Conservation (phyloP, 2,329 filamentous ascomycete species). For the Xylaria sp. region DNA sequence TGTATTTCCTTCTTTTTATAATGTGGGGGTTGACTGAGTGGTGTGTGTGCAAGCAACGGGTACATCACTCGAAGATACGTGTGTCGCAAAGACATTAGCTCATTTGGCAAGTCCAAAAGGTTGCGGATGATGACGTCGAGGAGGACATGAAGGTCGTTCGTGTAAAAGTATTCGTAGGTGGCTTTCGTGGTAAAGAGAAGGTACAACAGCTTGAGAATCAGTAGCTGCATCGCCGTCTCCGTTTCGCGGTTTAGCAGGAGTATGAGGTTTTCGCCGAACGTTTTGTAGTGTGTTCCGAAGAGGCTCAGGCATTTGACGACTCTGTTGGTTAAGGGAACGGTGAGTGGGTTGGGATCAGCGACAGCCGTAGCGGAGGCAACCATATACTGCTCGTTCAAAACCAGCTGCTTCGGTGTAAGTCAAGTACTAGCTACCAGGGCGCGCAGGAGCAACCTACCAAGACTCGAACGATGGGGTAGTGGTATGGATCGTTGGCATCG, state of each 20-base stretch:
- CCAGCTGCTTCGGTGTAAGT: conserved; percentile 68
- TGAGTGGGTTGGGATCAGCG: conserved; percentile 52
- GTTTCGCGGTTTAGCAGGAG: conserved; percentile 93
- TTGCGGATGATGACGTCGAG: conserved; percentile 97
- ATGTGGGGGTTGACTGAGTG: conserved; percentile 84
- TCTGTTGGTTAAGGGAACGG: conserved; percentile 80
- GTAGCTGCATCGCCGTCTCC: conserved; percentile 90
- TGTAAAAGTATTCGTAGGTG: conserved; percentile 98
- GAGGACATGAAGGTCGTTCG: conserved; percentile 92
- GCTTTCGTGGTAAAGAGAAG: conserved; percentile 90
- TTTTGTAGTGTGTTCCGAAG: conserved; percentile 83
- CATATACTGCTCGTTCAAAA: conserved; percentile 99
- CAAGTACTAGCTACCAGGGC: background rate
- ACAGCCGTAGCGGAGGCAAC: conserved; percentile 70
- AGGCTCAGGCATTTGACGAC: conserved; percentile 91
- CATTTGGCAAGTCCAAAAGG: conserved; percentile 91
- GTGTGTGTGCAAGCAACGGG: conserved; percentile 89
- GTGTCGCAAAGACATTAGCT: conserved; percentile 80
- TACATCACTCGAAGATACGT: conserved; percentile 95
- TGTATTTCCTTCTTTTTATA: conserved; percentile 91
- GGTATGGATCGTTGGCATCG: conserved; percentile 91
- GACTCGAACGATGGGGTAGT: conserved; percentile 93
- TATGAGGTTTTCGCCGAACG: conserved; percentile 98
- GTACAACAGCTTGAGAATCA: conserved; percentile 97
- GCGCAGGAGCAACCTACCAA: conserved; percentile 69